Base-by-base conservation (phyloP, 139 green algal genomes). In the Gonium pectorale region DNA sequence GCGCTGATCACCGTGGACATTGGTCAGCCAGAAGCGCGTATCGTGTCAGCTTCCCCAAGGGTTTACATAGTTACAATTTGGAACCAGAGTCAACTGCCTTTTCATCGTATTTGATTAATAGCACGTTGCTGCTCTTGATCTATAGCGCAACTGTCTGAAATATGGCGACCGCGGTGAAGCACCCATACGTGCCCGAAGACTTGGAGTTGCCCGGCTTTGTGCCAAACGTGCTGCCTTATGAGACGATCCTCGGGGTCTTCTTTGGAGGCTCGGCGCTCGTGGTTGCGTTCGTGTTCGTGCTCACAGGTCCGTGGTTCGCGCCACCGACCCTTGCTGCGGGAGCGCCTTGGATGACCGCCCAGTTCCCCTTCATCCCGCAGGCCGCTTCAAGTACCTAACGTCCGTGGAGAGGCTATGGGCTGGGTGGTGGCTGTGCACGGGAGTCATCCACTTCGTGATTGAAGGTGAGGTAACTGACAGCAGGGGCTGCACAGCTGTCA, bases 371-470 rank as follows among this genome's bases (percentile, higher is more conserved):
- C n/a, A n/a, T n/a, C 26, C 0, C 46, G 51, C 86, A 93, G 91
- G 83, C 9, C 71, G 40, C 7, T 62, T 63, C 67, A 92, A 89
- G 54, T 81, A 89, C 67, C 68, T 97, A 22, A 67, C 73, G 1
- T 67, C 74, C 4, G 51, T 24, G 17, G 94, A 97, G 56, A 87
- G 87, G 26, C 38, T 92, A 5, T 78, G 93, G 31, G 78, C 89
- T 6, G 93, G 90, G 63, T 97, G 94, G 94, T 94, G 95, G 74
- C 80, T 90, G 26, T 74, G 93, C 31, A 94, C 90, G 1, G 95
- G 94, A 21, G 54, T 94, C 7, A 98, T 98, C 51, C 95, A 98
- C 69, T 81, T 98, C 6, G 74, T 98, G 2, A 88, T 98, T 5
- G 95, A 98, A 80, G 95, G 94, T 94, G 74, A 2, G 83, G 19